Base-by-base conservation (phyloP, 495 filamentous ascomycete genomes). In the Xylaria longipes region DNA sequence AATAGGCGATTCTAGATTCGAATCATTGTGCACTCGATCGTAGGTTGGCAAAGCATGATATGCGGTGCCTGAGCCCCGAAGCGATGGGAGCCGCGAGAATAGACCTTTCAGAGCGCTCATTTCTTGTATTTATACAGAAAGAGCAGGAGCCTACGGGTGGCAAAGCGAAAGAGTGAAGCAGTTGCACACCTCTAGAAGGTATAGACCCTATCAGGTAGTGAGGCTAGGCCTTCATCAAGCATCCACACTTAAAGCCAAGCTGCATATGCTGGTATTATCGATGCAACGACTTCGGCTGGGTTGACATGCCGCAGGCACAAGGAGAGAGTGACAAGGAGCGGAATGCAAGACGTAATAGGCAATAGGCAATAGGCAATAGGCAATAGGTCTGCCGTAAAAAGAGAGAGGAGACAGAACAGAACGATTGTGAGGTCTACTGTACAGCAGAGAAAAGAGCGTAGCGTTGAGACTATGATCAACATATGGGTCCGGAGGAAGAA, bases 21-120 rank as follows among this genome's bases (percentile, higher is more conserved):
- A 73, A 63, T 57, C 71, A n/a, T 61, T 65, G 66, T 75, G 65
- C 50, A 72, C 76, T 17, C 71, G 66, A 52, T 78, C 74, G 54
- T 78, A 73, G 0, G 76, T 71, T 43, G 76, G 76, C 39, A 76
- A 50, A 29, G 71, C 62, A 11, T 78, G 45, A 29, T 78, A 78
- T 33, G 60, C 61, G 39, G 69, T 35, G 54, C 71, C 71, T 25
- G 72, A 43, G 46, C 43, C 17, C 58, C 69, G 68, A 65, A 76
- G n/a, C 20, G 72, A 75, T 14, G 76, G 66, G 17, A 76, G 63
- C 39, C 68, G 72, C 6, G 76, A 72, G 45, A 78, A 68, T 43
- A 67, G 17, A 63, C 69, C 52, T 43, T 71, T 61, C 63, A 75
- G n/a, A 76, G 65, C 57, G 62, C 48, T 37, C 76, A 68, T 75